Base-by-base conservation (phyloP, 2,329 filamentous ascomycete species). In the Colletotrichum theobromicola region DNA sequence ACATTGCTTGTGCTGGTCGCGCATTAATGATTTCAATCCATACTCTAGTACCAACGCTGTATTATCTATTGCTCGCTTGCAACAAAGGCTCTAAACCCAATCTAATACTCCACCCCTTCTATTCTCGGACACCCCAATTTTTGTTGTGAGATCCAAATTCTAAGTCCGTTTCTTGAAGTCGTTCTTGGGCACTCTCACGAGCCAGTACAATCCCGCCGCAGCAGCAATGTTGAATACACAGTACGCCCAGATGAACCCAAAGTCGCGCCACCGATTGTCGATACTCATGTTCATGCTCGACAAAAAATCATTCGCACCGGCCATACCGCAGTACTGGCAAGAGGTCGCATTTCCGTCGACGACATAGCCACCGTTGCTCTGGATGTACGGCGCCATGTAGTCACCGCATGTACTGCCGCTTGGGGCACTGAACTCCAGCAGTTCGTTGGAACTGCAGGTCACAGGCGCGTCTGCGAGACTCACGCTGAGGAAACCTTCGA, bases 401-500 rank as follows among this genome's bases (percentile, higher is more conserved):
- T 86, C 77, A 0, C 79, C 82, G 75, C 91, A 93, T 13, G 86
- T 60, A 21, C 66, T 30, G 85, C 0, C 80, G 68, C 0, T 88
- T 86, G 1, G 92, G 13, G 89, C 82, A 3, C 6, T 26, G 79
- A 95, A 91, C 8, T 85, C 81, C 7, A 92, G 85, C 70, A 90
- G 84, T 78, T 95, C 30, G 2, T 77, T 76, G 1, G 77, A 60
- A 1, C 81, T 77, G 7, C 81, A 82, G 3, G 32, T 55, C 0
- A 82, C 81, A 0, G 78, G 26, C 1, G 77, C 76, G 1, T 79
- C 75, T 9, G 78, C 78, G 0, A 82, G 75, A 0, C 78, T 78
- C 1, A 78, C 70, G 0, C 78, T 78, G 70, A 93, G 85, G 81
- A 94, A 88, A 5, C 90, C 92, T 34, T 88, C 85, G 61, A 94